phyloP scores from a whole-genome alignment of 345 rosid species.

The Trapa bicornis region DNA sequence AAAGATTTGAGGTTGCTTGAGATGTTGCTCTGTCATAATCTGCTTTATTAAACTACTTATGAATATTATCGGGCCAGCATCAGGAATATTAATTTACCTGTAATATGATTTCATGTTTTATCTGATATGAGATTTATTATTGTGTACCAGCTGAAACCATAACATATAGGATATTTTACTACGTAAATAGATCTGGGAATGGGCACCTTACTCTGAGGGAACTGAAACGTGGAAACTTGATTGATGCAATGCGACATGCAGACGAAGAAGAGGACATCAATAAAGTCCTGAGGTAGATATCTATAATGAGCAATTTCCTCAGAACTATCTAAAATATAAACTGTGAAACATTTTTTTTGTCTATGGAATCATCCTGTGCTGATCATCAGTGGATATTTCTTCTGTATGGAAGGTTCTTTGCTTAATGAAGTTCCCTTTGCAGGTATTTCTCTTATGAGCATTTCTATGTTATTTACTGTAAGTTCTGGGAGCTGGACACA shows the following conservation, averaged over 20 bases:
- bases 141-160: conserved; percentile 81
- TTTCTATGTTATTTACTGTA: conserved; percentile 76
- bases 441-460: conserved; percentile 96
- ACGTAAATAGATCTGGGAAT: conserved; percentile 71
- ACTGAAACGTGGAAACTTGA: conserved; percentile 76
- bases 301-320: neutral
- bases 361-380: no score
- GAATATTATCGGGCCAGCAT: neutral
- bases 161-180: conserved; percentile 86
- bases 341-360: neutral
- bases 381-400: no score
- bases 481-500: conserved; percentile 73
- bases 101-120: neutral
- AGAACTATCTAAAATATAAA: neutral
- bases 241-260: conserved; percentile 73
- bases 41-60: neutral
- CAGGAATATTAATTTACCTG: neutral
- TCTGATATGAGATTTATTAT: conserved; percentile 14
- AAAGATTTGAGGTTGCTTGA: neutral
- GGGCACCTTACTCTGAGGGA: conserved; percentile 83
- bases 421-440: conserved; percentile 11
- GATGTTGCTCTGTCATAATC: neutral
- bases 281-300: conserved; percentile 64
- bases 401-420: neutral
- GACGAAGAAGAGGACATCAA: conserved; percentile 91